Percentiles rank a stretch among this genome's conserved stretches.
These are phyloP conservation scores for Seiridium unicorne DNA, from an alignment of 2,329 filamentous ascomycete genomes.

Conservation along the genomic window DNA sequence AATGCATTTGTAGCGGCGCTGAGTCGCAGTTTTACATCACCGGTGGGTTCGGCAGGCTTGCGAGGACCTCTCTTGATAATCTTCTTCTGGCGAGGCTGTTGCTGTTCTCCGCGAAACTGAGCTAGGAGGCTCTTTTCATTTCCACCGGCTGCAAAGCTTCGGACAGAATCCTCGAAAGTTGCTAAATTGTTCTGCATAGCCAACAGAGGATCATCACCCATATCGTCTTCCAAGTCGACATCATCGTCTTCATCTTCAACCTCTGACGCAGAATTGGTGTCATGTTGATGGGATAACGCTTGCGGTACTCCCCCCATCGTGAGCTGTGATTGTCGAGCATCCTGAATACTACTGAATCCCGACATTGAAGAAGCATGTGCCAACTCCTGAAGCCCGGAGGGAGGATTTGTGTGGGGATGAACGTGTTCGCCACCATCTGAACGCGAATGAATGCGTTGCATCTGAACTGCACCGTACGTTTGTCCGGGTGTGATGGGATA, in stretches of 20 bases:
- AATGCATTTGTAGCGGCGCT: conserved; percentile 67
- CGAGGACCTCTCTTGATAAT: conserved; percentile 42
- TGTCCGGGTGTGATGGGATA: too few relatives aligned
- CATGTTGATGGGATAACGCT: too few relatives aligned
- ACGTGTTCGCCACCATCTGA: too few relatives aligned
- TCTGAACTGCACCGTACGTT: too few relatives aligned
- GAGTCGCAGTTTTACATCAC: conserved; percentile 68
- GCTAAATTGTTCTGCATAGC: conserved; percentile 9
- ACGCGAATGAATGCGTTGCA: too few relatives aligned
- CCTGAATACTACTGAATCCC: too few relatives aligned
- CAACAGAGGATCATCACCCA: conserved; percentile 8
- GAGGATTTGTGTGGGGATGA: too few relatives aligned
- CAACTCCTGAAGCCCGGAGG: too few relatives aligned
- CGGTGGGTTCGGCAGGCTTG: conserved; percentile 65
- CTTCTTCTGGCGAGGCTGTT: neutral
- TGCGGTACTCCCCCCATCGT: too few relatives aligned
- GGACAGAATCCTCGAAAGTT: conserved; percentile 12
- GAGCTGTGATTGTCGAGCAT: too few relatives aligned
- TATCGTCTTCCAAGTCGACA: neutral
- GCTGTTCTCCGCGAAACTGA: conserved; percentile 1
- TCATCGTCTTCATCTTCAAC: neutral
- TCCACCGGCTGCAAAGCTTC: conserved; percentile 9
- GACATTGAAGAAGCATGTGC: too few relatives aligned
- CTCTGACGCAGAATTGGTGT: too few relatives aligned
- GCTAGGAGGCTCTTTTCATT: neutral